phyloP scores from a whole-genome alignment of 2,329 filamentous ascomycete species.

The Hypoxylon rubiginosum region DNA sequence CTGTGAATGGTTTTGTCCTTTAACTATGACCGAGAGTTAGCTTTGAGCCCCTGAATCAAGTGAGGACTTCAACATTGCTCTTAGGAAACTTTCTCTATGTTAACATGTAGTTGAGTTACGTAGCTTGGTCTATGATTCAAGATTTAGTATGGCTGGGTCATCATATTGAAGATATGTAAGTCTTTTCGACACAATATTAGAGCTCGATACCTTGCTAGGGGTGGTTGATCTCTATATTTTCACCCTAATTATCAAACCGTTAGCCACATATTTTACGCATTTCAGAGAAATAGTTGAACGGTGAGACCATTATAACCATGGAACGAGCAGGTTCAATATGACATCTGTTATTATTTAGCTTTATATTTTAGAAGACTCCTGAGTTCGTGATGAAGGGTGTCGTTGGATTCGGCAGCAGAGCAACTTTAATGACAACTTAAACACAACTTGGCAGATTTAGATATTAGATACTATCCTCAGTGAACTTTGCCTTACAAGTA shows the following conservation, averaged over 20 bases:
- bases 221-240: too few relatives aligned
- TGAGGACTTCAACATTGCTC: not conserved
- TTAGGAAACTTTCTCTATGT: not conserved
- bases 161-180: too few relatives aligned
- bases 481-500: not conserved
- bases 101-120: too few relatives aligned
- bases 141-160: too few relatives aligned
- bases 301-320: not conserved
- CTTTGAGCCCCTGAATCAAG: not conserved
- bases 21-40: not conserved
- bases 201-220: too few relatives aligned
- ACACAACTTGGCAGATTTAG: too few relatives aligned
- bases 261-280: not conserved
- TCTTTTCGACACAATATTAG: too few relatives aligned
- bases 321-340: not conserved
- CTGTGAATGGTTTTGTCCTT: not conserved
- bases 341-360: not conserved
- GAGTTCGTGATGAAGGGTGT: not conserved
- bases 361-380: not conserved
- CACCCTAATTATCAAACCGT: not conserved
- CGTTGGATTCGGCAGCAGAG: not conserved
- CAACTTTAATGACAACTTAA: not conserved
- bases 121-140: too few relatives aligned
- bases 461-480: too few relatives aligned
- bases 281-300: not conserved